Evolutionary conservation across 257 asterid genomes (phyloP).

Genomic region (Nicotiana undulata): DNA sequence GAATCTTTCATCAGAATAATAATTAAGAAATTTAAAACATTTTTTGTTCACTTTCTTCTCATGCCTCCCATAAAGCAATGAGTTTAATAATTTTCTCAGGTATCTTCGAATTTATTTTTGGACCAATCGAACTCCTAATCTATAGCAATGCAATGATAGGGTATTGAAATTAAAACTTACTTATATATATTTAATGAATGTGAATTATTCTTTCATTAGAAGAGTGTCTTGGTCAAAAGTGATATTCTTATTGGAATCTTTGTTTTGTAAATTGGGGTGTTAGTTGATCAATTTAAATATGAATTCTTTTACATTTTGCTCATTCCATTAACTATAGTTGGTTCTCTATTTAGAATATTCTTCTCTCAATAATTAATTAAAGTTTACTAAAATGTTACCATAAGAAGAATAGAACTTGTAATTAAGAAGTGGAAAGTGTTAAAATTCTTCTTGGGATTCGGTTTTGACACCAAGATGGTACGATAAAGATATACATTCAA

Average conservation of each 20-base stretch:
- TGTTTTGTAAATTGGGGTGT: background rate
- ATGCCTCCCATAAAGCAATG: background rate
- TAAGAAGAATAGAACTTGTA: background rate
- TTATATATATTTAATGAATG: background rate
- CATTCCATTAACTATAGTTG: background rate
- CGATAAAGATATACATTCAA: background rate
- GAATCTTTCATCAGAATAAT: background rate
- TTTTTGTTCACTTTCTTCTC: background rate
- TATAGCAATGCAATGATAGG: constrained; percentile 10
- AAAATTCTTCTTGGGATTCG: background rate
- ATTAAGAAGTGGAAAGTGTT: background rate
- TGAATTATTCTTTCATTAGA: background rate
- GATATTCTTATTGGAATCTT: constrained; percentile 7
- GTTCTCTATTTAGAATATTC: background rate
- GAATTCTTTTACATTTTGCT: constrained; percentile 5
- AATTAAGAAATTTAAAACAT: background rate
- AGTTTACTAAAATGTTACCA: background rate
- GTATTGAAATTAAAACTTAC: background rate
- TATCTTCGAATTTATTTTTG: background rate
- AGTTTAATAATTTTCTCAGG: background rate
- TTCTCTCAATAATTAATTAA: background rate
- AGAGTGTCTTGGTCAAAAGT: constrained; percentile 9
- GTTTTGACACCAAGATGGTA: background rate
- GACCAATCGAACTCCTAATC: background rate
- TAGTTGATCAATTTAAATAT: constrained; percentile 3